Conservation (phyloP, 306 rosid genomes). For the Prunus fruticosa region DNA sequence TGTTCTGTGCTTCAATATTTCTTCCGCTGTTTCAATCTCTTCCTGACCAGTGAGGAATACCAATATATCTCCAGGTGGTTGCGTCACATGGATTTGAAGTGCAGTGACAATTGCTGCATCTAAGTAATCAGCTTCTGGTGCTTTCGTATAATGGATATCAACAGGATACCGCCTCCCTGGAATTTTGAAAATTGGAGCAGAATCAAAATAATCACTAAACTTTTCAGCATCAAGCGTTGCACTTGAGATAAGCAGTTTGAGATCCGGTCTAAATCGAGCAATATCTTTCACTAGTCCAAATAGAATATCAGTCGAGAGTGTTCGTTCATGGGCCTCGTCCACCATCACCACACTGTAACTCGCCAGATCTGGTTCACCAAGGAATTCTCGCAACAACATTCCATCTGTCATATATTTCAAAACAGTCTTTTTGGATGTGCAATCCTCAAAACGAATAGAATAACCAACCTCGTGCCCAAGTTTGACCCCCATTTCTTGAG, state of each 20-base stretch:
- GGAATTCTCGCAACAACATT: conserved; percentile 90
- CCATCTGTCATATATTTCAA: conserved; percentile 98
- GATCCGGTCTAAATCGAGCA: conserved; percentile 87
- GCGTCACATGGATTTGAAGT: conserved; percentile 91
- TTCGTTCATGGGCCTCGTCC: conserved; percentile 99
- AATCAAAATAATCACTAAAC: conserved; percentile 88
- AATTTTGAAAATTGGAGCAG: conserved; percentile 92
- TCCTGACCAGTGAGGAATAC: conserved; percentile 96
- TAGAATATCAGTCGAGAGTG: conserved; percentile 92
- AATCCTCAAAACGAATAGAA: conserved; percentile 97
- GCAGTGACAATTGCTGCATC: conserved; percentile 95
- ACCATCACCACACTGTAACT: conserved; percentile 98
- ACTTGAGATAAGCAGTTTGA: conserved; percentile 89
- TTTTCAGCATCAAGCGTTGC: conserved; percentile 97
- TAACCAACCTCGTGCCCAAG: conserved; percentile 99
- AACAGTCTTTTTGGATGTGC: conserved; percentile 92
- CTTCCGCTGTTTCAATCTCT: conserved; percentile 96
- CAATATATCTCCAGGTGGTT: conserved; percentile 85
- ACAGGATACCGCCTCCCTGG: conserved; percentile 94
- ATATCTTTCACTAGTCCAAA: conserved; percentile 98
- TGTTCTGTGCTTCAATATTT: conserved; percentile 84
- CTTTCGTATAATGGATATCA: conserved; percentile 81
- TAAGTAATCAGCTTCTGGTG: conserved; percentile 96
- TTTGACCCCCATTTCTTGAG: conserved; percentile 97
- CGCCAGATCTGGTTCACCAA: conserved; percentile 91